A percentile compares a stretch with the other conserved stretches of the same genome.
Evolutionary conservation across 352 stramenopile genomes (phyloP).

Genomic region (Peronospora farinosa): DNA sequence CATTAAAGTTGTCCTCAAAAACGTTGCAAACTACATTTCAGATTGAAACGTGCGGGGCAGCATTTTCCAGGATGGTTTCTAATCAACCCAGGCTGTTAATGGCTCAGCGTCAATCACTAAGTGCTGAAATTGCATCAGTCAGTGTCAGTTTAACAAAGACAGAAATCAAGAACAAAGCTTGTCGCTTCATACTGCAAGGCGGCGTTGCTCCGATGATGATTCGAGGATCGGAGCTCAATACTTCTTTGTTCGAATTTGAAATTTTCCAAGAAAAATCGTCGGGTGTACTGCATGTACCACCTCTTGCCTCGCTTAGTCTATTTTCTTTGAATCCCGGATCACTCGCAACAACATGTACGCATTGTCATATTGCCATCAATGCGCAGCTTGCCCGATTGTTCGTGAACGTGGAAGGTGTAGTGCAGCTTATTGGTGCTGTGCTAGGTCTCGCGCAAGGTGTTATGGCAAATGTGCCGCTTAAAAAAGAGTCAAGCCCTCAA

Average conservation of each 20-base stretch:
- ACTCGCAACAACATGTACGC: slow-evolving; percentile 8
- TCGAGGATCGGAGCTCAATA: background rate
- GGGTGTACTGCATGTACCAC: slow-evolving; percentile 19
- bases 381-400: slow-evolving; percentile 13
- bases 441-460: slow-evolving; percentile 15
- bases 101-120: slow-evolving; percentile 27
- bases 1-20: slow-evolving; percentile 1
- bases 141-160: slow-evolving; percentile 18
- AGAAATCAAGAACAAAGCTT: slow-evolving; percentile 1
- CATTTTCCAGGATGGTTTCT: slow-evolving; percentile 19
- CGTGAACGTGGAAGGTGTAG: slow-evolving; percentile 18
- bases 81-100: slow-evolving; percentile 18
- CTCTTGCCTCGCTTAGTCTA: slow-evolving; percentile 17
- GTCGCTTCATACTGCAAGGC: slow-evolving; percentile 24
- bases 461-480: slow-evolving; percentile 2
- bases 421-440: slow-evolving; percentile 7
- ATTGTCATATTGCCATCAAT: slow-evolving; percentile 19
- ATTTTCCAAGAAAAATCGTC: slow-evolving; percentile 28
- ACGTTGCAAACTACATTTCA: slow-evolving; percentile 17
- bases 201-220: slow-evolving; percentile 18
- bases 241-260: slow-evolving; percentile 18
- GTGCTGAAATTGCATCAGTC: slow-evolving; percentile 23
- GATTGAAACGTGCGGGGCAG: slow-evolving; percentile 26
- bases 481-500: background rate
- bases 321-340: slow-evolving; percentile 20